Percentiles rank a stretch among this genome's conserved stretches.
phyloP scores from a whole-genome alignment of 768 basidiomycete genomes.

The Trametes cubensis region DNA sequence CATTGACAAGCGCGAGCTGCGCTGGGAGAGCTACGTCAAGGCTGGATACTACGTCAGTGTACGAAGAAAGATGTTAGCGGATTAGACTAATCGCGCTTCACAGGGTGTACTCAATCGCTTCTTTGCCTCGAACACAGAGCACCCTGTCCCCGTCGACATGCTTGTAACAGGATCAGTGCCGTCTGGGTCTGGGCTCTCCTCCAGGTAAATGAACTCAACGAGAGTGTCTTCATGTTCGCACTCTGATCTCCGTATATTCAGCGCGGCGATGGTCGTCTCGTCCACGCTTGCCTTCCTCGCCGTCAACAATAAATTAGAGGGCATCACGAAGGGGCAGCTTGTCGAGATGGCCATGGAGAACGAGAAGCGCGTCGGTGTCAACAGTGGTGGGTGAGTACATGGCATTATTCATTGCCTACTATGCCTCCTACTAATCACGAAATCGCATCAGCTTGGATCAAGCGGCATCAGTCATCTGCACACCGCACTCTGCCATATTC shows the following conservation, averaged over 20 bases:
- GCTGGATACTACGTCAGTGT: conserved; percentile 76
- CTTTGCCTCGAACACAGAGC: conserved; percentile 40
- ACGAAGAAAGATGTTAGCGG: background rate
- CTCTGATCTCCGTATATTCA: conserved; percentile 30
- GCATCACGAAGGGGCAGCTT: conserved; percentile 66
- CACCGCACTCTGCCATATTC: conserved; percentile 70
- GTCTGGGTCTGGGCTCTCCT: conserved; percentile 83
- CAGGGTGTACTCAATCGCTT: conserved; percentile 71
- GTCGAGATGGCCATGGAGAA: conserved; percentile 83
- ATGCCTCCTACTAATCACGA: background rate
- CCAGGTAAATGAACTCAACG: conserved; percentile 31
- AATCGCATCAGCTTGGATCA: conserved; percentile 75
- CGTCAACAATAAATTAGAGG: conserved; percentile 64
- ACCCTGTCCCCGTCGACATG: conserved; percentile 67
- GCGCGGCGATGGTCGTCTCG: conserved; percentile 89
- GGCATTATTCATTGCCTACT: background rate
- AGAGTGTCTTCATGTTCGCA: too few species aligned
- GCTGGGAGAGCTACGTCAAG: conserved; percentile 90
- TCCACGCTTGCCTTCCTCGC: conserved; percentile 81
- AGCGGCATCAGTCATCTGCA: conserved; percentile 82
- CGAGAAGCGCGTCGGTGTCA: conserved; percentile 83
- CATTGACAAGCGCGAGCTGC: conserved; percentile 66
- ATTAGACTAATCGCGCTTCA: background rate
- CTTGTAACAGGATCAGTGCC: conserved; percentile 84
- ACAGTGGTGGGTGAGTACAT: conserved; percentile 68